Evolutionary conservation across 257 asterid species (phyloP), one percentile per base, ranked within the genome.

Genomic region (Plectranthus barbatus): DNA sequence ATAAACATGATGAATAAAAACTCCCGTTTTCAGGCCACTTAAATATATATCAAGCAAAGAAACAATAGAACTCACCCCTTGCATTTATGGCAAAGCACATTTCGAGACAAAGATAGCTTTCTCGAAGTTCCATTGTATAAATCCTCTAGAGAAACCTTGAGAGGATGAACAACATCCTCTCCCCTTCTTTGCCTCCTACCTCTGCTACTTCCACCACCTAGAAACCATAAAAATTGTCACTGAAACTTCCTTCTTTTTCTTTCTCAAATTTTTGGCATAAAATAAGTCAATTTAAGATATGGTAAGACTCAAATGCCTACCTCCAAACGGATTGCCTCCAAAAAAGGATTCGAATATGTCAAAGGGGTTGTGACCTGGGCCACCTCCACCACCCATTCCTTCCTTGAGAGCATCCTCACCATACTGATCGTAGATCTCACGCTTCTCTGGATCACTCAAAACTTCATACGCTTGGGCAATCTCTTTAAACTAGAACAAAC

Each of bases 391-490:
- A 0, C 94, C 94, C 91, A 86, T 86, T 83, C 95, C 97, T 77
- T 89, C 97, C 84, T 89, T 89, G 39, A 89, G 81, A 41, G 89
- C 94, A 72, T 89, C 97, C 79, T 89, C 97, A 45, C 97, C 97
- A 78, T 89, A 89, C 60, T 84, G 89, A 72, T 89, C 97, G 26
- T 89, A 89, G 47, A 89, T 81, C 49, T 86, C 94, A 33, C 97
- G 94, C 81, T 89, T 89, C 75, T 89, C 96, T 0, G 86, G 85
- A 51, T 88, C 95, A 72, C 77, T 86, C 63, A 88, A 72, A 18
- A 88, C 88, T 69, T 88, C 96, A 61, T 88, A 88, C 17, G 96
- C 95, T 73, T 88, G 96, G n/a, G 95, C 90, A 49, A 89, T 78
- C 83, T 89, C 97, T 69, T 89, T 89, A 64, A 89, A 86, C 97